phyloP scores from a whole-genome alignment of 1,139 yeast species.

The Citeromyces siamensis region DNA sequence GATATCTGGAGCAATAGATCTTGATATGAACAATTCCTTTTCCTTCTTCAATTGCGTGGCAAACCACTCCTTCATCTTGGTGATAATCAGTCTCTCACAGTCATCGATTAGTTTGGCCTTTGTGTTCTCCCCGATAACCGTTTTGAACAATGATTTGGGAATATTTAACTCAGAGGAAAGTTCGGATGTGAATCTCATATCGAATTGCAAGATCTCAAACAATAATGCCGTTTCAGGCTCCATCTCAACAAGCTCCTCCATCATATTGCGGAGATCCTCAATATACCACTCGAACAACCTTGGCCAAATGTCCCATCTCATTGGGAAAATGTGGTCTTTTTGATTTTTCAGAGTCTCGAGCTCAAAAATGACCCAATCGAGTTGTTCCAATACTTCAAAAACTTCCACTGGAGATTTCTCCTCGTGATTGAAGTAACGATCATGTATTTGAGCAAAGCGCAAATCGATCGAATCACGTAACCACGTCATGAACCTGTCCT shows the following conservation, averaged over 20 bases:
- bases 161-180: constrained; percentile 33
- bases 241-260: constrained; percentile 47
- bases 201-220: constrained; percentile 58
- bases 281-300: constrained; percentile 61
- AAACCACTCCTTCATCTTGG: constrained; percentile 79
- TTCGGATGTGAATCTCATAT: constrained; percentile 47
- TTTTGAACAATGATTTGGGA: constrained; percentile 27
- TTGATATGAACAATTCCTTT: constrained; percentile 41
- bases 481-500: constrained; percentile 54
- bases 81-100: constrained; percentile 54
- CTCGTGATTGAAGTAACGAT: constrained; percentile 55
- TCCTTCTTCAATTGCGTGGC: constrained; percentile 53
- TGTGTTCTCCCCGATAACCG: constrained; percentile 61
- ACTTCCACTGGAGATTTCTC: constrained; percentile 31
- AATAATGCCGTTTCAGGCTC: constrained; percentile 69
- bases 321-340: constrained; percentile 43
- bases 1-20: constrained; percentile 62
- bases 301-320: constrained; percentile 58
- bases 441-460: constrained; percentile 30
- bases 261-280: constrained; percentile 45
- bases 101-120: constrained; percentile 54
- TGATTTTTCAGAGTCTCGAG: constrained; percentile 50
- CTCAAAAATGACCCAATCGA: constrained; percentile 83
- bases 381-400: constrained; percentile 52
- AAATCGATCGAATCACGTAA: constrained; percentile 51